These are phyloP conservation scores for Neospora caninum DNA, from an alignment of 169 alveolate species.

Conservation along the genomic window DNA sequence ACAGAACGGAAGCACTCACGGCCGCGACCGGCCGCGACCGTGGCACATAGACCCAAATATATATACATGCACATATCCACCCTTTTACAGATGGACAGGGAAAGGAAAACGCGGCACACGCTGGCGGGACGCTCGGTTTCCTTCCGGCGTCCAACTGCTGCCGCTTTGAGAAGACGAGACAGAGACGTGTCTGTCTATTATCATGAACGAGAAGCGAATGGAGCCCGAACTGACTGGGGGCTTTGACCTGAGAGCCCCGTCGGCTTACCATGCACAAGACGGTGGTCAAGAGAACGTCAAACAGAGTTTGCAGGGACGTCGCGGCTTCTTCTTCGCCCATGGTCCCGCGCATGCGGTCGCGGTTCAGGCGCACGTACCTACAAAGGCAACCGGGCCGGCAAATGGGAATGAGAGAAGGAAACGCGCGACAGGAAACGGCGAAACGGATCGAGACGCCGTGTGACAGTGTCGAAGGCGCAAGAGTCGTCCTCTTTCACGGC, in stretches of 20 bases:
- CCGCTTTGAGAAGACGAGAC: neutral
- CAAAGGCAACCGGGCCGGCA: neutral
- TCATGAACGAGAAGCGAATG: neutral
- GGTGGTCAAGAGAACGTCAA: constrained; percentile 37
- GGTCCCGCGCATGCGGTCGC: constrained; percentile 97
- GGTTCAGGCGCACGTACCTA: constrained; percentile 92
- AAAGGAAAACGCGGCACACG: no score
- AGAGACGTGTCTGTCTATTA: neutral
- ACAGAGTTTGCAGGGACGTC: constrained; percentile 50
- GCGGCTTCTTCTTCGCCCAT: constrained; percentile 76
- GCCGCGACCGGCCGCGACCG: no score
- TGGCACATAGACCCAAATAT: neutral
- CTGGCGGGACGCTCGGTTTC: no score
- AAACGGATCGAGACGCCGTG: neutral
- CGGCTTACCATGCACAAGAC: constrained; percentile 46
- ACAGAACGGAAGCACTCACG: no score
- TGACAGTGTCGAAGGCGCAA: neutral
- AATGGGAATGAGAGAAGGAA: neutral
- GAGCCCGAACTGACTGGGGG: neutral
- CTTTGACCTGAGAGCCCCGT: neutral
- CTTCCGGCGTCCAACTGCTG: no score
- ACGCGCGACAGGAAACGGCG: neutral
- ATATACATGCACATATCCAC: neutral
- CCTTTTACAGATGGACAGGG: no score
- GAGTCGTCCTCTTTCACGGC: neutral